These are phyloP conservation scores for Mycena filopes DNA, from an alignment of 768 basidiomycete species.

Conservation along the genomic window DNA sequence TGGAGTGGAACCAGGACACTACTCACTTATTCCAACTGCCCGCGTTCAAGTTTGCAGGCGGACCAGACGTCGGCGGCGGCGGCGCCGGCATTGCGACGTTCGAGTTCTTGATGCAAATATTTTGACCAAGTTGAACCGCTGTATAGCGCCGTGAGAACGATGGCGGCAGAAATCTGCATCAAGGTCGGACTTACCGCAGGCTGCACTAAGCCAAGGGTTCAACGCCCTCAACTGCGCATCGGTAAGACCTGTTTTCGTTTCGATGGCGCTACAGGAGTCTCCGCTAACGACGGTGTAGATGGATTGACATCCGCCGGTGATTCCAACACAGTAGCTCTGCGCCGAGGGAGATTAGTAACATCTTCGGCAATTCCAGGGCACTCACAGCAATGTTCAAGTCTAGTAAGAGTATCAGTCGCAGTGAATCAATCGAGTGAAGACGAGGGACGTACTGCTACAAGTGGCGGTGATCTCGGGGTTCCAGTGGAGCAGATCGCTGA, in stretches of 20 bases:
- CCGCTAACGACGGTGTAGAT: constrained; percentile 14
- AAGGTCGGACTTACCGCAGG: background rate
- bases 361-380: background rate
- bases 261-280: constrained; percentile 20
- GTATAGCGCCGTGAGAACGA: too few species aligned
- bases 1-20: too few species aligned
- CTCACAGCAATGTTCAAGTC: constrained; percentile 1
- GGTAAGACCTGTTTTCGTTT: constrained; percentile 2
- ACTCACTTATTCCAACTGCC: constrained; percentile 8
- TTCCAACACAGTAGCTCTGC: constrained; percentile 4
- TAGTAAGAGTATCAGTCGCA: background rate
- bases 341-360: too few species aligned
- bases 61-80: background rate
- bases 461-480: background rate
- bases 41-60: background rate
- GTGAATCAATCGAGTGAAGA: background rate
- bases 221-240: background rate
- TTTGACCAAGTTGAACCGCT: background rate
- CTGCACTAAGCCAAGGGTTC: constrained; percentile 12
- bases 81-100: background rate
- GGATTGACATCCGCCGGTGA: background rate
- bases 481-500: background rate
- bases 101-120: background rate
- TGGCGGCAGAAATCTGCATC: too few species aligned
- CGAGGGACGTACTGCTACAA: background rate